Base-by-base conservation (phyloP, 352 stramenopile genomes). In the Phytophthora sansomeana region DNA sequence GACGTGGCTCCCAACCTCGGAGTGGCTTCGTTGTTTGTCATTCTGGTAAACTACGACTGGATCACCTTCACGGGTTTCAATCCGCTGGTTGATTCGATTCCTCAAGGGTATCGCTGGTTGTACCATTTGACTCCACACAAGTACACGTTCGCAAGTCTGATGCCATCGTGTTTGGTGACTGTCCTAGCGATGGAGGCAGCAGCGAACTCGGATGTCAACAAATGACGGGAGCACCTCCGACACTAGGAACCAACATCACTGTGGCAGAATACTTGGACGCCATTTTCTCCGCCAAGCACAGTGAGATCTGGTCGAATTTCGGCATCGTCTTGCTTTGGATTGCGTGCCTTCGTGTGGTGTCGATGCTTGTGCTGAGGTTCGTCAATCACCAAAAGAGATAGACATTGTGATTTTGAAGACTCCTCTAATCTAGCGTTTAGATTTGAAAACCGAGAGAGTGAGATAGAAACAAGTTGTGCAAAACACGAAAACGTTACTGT, bases 1-100 rank as follows among this genome's bases (percentile, higher is more conserved):
- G n/a, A 74, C 54, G 38, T 58, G n/a, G 9, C 78, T 10, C 75
- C 78, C 28, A 79, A 38, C n/a, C 36, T 74, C 5, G 62, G 82
- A 32, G 70, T 67, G 1, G 69, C 73, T 19, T 41, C 61, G 0
- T 48, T 76, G 19, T 59, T 79, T 24, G 63, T 63, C 13, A 57
- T 74, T 24, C 53, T 79, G 26, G 32, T 81, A 14, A 75, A 64
- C 48, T 65, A 60, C 29, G 62, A 80, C 33, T 76, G 72, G 13
- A 64, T 76, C 19, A 29, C 65, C 14, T 80, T 83, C 53, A 67
- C 75, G 29, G 75, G 75, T 8, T 83, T 71, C 36, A 69, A 58
- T 17, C 71, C 72, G 26, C 71, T 67, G 4, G 64, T 61, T 21
- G 63, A 54, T 16, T 56, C 55, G 5, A 78, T 80, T 28, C 75